phyloP scores from a whole-genome alignment of 192 early-diverging fungal species.

The Podila epigama region DNA sequence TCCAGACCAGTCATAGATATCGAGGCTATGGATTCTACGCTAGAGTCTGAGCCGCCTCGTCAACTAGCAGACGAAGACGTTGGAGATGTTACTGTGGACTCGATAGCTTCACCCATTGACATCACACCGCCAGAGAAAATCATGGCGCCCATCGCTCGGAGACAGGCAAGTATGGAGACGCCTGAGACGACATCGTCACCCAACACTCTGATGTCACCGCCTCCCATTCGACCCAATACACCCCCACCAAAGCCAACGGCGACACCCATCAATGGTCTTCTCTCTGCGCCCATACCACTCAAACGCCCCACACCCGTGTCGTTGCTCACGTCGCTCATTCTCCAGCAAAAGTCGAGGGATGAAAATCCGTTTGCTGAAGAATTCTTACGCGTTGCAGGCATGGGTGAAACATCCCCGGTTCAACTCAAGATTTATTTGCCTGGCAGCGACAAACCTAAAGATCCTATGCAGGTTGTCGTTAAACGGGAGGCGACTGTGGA shows the following conservation, averaged over 20 bases:
- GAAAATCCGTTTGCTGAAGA: slow-evolving; percentile 76
- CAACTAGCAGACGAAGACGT: slow-evolving; percentile 15
- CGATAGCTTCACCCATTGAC: slow-evolving; percentile 55
- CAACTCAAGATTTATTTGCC: slow-evolving; percentile 74
- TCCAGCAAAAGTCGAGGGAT: slow-evolving; percentile 61
- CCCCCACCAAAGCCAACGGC: slow-evolving; percentile 16
- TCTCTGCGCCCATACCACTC: slow-evolving; percentile 22
- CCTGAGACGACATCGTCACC: not conserved
- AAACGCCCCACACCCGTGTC: slow-evolving; percentile 51
- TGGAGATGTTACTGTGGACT: slow-evolving; percentile 46
- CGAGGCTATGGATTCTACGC: too few relatives aligned
- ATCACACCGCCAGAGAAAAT: slow-evolving; percentile 45
- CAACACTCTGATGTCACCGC: slow-evolving; percentile 26
- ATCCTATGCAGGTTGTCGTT: slow-evolving; percentile 72
- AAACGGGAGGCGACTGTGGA: slow-evolving; percentile 85
- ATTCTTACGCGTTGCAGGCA: slow-evolving; percentile 70
- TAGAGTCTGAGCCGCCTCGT: too few relatives aligned
- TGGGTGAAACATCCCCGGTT: slow-evolving; percentile 63
- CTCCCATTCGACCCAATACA: slow-evolving; percentile 26
- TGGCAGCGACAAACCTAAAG: slow-evolving; percentile 46
- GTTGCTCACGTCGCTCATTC: slow-evolving; percentile 68
- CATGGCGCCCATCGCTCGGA: not conserved
- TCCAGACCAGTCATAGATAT: too few relatives aligned
- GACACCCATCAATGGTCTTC: slow-evolving; percentile 1
- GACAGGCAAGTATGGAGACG: not conserved